Percentiles rank a stretch among this genome's conserved stretches.
These are phyloP conservation scores for Saccharomycopsis hybrid DNA, from an alignment of 1,139 yeast genomes.

Conservation along the genomic window DNA sequence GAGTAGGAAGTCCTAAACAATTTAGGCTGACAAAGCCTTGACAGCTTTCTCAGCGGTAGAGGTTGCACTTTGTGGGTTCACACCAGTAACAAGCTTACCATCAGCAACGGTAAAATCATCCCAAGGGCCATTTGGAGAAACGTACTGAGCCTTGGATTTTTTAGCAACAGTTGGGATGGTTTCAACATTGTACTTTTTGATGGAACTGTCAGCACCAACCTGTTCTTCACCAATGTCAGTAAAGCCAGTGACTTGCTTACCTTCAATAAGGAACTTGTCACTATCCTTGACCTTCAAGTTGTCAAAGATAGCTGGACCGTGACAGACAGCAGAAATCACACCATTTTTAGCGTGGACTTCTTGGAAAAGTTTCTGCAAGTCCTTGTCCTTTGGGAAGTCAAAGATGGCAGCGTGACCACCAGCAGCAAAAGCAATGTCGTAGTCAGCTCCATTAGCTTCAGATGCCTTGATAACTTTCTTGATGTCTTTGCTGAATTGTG, in stretches of 20 bases:
- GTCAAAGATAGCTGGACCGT: constrained; percentile 54
- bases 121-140: constrained; percentile 44
- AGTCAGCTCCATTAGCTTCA: constrained; percentile 43
- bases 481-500: constrained; percentile 35
- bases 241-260: constrained; percentile 55
- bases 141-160: constrained; percentile 39
- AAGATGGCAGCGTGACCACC: constrained; percentile 59
- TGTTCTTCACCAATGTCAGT: constrained; percentile 47
- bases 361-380: constrained; percentile 39
- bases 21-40: no score
- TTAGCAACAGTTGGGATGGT: constrained; percentile 35
- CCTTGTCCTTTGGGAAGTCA: constrained; percentile 49
- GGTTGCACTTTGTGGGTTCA: constrained; percentile 54
- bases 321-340: constrained; percentile 58
- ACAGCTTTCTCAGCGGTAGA: constrained; percentile 38
- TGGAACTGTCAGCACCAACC: constrained; percentile 33
- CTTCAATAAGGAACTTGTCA: constrained; percentile 42
- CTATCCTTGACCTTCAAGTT: constrained; percentile 37
- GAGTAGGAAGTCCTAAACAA: no score
- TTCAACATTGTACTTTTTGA: constrained; percentile 32
- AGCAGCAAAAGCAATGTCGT: constrained; percentile 49
- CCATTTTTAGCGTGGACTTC: constrained; percentile 46
- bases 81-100: constrained; percentile 54
- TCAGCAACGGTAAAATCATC: constrained; percentile 45
- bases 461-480: constrained; percentile 36